phyloP scores from a whole-genome alignment of 257 asterid genomes.

The Rubia yunnanensis region DNA sequence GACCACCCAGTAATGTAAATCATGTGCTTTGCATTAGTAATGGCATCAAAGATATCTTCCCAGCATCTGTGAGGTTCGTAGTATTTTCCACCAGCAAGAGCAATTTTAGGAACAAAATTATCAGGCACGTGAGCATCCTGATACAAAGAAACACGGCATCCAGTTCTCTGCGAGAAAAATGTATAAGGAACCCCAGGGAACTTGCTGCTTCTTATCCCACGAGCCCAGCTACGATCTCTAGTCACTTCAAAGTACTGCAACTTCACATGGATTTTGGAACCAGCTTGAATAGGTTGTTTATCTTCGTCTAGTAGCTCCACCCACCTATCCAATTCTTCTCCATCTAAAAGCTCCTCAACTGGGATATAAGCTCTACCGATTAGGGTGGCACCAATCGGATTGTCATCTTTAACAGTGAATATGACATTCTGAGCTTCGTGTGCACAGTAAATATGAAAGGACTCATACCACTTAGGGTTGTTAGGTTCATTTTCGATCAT shows the following conservation, averaged over 20 bases:
- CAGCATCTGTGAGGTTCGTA: constrained; percentile 74
- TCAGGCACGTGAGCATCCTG: constrained; percentile 82
- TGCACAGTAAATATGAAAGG: constrained; percentile 83
- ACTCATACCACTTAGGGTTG: constrained; percentile 75
- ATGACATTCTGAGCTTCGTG: constrained; percentile 63
- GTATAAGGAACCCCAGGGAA: constrained; percentile 90
- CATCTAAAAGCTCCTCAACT: constrained; percentile 61
- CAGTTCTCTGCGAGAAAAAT: constrained; percentile 59
- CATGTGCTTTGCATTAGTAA: constrained; percentile 61
- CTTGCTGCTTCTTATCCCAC: constrained; percentile 46
- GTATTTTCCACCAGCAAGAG: constrained; percentile 49
- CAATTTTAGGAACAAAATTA: constrained; percentile 54
- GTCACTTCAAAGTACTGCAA: constrained; percentile 55
- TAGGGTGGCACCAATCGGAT: constrained; percentile 88
- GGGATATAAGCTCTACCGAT: constrained; percentile 88
- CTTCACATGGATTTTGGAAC: constrained; percentile 78
- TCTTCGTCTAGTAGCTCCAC: constrained; percentile 69
- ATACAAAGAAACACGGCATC: constrained; percentile 61
- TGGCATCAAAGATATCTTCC: constrained; percentile 80
- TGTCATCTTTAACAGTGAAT: constrained; percentile 81
- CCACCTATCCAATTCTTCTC: constrained; percentile 80
- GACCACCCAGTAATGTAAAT: constrained; percentile 94
- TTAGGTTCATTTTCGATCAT: constrained; percentile 56
- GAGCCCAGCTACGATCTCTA: constrained; percentile 64
- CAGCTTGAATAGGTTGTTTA: constrained; percentile 52